A percentile compares a stretch with the other conserved stretches of the same genome.
phyloP scores from a whole-genome alignment of 148 eudicot genomes.

The Camellia lanceoleosa region DNA sequence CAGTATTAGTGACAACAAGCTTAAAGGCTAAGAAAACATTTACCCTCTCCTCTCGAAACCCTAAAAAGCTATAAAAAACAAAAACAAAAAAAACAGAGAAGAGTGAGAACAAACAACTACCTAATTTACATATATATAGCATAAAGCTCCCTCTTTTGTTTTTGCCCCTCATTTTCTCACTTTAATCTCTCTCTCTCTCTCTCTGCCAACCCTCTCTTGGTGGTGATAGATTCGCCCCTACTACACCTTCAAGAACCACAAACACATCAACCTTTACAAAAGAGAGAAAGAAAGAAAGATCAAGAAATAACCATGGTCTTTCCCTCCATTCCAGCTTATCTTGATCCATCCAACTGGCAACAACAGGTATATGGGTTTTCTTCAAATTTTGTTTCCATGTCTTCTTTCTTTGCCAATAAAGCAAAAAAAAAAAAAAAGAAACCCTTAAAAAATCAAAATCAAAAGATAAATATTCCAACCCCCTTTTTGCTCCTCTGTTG shows the following conservation, averaged over 20 bases:
- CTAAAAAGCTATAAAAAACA: slow-evolving; percentile 37
- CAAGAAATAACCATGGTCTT: slow-evolving; percentile 43
- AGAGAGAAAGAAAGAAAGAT: slow-evolving; percentile 49
- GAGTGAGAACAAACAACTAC: slow-evolving; percentile 24
- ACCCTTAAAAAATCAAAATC: background rate
- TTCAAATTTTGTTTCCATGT: slow-evolving; percentile 23
- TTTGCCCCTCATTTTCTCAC: slow-evolving; percentile 32
- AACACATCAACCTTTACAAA: slow-evolving; percentile 41
- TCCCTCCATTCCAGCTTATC: slow-evolving; percentile 60
- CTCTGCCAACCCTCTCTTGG: slow-evolving; percentile 22
- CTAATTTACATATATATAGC: slow-evolving; percentile 28
- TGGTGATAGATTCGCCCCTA: slow-evolving; percentile 43
- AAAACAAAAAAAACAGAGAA: slow-evolving; percentile 16
- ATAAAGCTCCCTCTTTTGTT: slow-evolving; percentile 47
- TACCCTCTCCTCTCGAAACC: slow-evolving; percentile 27
- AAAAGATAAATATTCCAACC: slow-evolving; percentile 40
- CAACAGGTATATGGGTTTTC: slow-evolving; percentile 35
- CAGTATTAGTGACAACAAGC: slow-evolving; percentile 12
- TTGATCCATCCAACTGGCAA: slow-evolving; percentile 63
- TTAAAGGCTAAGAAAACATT: slow-evolving; percentile 37
- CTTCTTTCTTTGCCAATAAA: slow-evolving; percentile 32
- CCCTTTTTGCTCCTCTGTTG: slow-evolving; percentile 13
- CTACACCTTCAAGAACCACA: slow-evolving; percentile 28
- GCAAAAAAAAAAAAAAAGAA: background rate
- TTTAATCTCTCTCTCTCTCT: slow-evolving; percentile 22